Conservation (phyloP, 352 stramenopile species). For the Thalassiosira hispida region DNA sequence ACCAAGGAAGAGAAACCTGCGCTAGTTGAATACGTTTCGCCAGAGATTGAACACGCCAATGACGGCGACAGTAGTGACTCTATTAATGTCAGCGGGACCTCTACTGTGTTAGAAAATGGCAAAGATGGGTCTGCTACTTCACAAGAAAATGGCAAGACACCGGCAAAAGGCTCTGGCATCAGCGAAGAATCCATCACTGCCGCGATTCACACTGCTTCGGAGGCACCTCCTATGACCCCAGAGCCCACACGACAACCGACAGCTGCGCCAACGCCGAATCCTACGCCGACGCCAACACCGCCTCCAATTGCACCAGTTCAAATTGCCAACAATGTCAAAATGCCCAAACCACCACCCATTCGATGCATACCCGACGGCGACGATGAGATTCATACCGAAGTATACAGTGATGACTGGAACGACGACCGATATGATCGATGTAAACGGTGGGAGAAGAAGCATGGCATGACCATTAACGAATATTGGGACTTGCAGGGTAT, state of each 20-base stretch:
- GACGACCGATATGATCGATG: constrained; percentile 41
- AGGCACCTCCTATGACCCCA: neutral
- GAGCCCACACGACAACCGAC: neutral
- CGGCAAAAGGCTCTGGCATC: neutral
- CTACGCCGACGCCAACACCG: neutral
- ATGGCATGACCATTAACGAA: constrained; percentile 30
- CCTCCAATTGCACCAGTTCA: neutral
- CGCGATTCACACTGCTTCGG: no score
- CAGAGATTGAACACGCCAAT: neutral
- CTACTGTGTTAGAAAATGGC: neutral
- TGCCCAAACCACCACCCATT: constrained; percentile 15
- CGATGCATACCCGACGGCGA: constrained; percentile 34
- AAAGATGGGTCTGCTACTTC: neutral
- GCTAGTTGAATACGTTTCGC: neutral
- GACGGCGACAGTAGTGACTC: neutral
- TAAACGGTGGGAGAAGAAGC: constrained; percentile 29
- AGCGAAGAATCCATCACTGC: neutral
- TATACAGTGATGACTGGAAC: constrained; percentile 34
- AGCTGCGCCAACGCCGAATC: neutral
- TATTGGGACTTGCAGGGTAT: constrained; percentile 35
- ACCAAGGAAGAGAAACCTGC: neutral
- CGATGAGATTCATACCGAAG: constrained; percentile 23
- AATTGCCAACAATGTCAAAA: neutral
- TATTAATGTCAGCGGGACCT: no score
- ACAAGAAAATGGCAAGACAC: neutral